Evolutionary conservation across 2,329 filamentous ascomycete species (phyloP).

Genomic region (Emydomyces testavorans): DNA sequence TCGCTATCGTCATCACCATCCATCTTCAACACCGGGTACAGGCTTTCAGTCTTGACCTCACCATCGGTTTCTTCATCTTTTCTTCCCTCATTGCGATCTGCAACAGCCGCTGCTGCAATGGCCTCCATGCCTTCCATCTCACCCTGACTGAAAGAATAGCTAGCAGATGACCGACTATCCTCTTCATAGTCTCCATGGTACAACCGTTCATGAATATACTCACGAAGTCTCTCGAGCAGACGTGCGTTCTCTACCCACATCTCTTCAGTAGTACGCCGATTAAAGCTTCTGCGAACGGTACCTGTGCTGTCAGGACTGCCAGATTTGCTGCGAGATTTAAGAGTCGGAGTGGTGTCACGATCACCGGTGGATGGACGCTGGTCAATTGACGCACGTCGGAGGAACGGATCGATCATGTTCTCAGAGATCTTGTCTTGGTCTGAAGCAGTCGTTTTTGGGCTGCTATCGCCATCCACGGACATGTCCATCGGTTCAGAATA

Average conservation of each 20-base stretch:
- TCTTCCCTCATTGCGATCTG: conserved; percentile 13
- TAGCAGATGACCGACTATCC: conserved; percentile 21
- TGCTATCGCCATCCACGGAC: conserved; percentile 25
- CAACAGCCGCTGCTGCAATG: conserved; percentile 21
- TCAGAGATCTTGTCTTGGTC: conserved; percentile 24
- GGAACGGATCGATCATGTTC: conserved; percentile 35
- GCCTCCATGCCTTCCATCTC: conserved; percentile 17
- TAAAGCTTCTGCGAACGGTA: conserved; percentile 16
- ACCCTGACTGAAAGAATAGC: conserved; percentile 29
- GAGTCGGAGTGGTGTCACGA: background rate
- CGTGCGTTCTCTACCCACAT: conserved; percentile 55
- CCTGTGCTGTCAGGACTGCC: background rate
- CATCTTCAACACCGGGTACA: conserved; percentile 21
- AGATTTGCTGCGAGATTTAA: background rate
- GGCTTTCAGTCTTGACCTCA: conserved; percentile 9
- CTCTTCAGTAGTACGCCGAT: conserved; percentile 23
- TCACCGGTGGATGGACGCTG: background rate
- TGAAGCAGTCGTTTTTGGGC: conserved; percentile 15
- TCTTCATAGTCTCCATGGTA: conserved; percentile 41
- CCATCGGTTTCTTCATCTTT: background rate
- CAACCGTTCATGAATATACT: conserved; percentile 46
- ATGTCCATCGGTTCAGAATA: conserved; percentile 30
- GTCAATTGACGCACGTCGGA: conserved; percentile 21
- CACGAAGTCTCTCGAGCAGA: conserved; percentile 49
- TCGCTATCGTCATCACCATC: conserved; percentile 24